Evolutionary conservation across 2,329 filamentous ascomycete genomes (phyloP).

Genomic region (Apiospora arundinis): DNA sequence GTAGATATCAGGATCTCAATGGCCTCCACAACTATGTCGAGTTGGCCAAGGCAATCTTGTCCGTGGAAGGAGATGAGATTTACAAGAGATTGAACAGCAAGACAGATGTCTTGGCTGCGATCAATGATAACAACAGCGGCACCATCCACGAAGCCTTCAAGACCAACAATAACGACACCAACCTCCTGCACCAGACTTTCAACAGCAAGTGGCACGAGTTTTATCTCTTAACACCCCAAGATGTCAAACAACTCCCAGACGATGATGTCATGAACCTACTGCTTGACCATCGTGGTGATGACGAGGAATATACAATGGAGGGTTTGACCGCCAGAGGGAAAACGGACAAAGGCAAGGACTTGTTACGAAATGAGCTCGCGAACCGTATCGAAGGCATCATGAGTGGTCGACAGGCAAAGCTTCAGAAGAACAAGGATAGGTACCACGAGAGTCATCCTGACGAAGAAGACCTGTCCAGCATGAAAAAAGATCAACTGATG

Average conservation of each 20-base stretch:
- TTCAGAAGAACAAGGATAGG: neutral
- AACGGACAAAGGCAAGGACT: neutral
- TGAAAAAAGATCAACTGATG: neutral
- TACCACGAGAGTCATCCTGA: neutral
- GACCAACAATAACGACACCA: neutral
- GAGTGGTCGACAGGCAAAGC: neutral
- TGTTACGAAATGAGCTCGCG: neutral
- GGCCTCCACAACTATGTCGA: slow-evolving; percentile 11
- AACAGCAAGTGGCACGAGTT: slow-evolving; percentile 8
- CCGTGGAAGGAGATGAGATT: neutral
- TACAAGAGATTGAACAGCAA: neutral
- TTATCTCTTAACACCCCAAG: neutral
- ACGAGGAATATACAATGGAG: neutral
- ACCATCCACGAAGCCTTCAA: neutral
- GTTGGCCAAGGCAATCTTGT: neutral
- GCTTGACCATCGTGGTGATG: neutral
- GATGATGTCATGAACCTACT: neutral
- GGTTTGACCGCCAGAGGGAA: neutral
- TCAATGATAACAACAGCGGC: neutral
- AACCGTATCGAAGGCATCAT: too few species aligned
- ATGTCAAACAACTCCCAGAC: neutral
- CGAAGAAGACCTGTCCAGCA: neutral
- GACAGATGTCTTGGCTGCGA: neutral
- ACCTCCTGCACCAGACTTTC: neutral
- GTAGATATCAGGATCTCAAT: slow-evolving; percentile 7